These are phyloP conservation scores for Debaryomyces psychrophilus DNA, from an alignment of 1,139 yeast genomes.

Conservation along the genomic window DNA sequence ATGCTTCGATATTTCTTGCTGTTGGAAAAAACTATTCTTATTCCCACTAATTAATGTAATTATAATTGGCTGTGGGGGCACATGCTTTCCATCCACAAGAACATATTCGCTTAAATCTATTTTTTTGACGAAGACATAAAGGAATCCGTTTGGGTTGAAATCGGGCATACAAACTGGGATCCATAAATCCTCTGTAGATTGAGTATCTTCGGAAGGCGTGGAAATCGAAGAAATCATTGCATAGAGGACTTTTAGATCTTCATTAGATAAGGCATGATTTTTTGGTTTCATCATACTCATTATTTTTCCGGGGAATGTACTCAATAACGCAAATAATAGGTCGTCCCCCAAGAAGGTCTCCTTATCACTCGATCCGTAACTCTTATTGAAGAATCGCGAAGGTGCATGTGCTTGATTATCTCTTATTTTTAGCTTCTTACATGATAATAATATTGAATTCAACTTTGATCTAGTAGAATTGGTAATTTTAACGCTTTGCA, in stretches of 20 bases:
- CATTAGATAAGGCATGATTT: conserved; percentile 34
- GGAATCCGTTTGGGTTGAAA: conserved; percentile 84
- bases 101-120: conserved; percentile 36
- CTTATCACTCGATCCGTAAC: conserved; percentile 13
- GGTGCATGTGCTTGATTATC: conserved; percentile 11
- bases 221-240: conserved; percentile 31
- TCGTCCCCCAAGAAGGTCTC: conserved; percentile 29
- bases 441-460: conserved; percentile 29
- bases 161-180: conserved; percentile 90
- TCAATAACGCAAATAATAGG: conserved; percentile 37
- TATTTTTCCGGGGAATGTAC: conserved; percentile 28
- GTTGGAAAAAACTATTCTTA: conserved; percentile 76
- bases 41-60: conserved; percentile 80
- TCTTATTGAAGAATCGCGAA: conserved; percentile 15
- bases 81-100: conserved; percentile 19
- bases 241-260: conserved; percentile 37
- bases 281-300: conserved; percentile 39
- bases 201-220: conserved; percentile 18
- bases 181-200: conserved; percentile 74
- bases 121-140: conserved; percentile 76
- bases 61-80: conserved; percentile 43
- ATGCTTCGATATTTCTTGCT: conserved; percentile 61
- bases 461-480: conserved; percentile 39
- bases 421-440: conserved; percentile 25
- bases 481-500: conserved; percentile 37